Percentiles rank a stretch among this genome's conserved stretches.
Conservation (phyloP, 2,329 filamentous ascomycete species). For the Ilyonectria robusta region DNA sequence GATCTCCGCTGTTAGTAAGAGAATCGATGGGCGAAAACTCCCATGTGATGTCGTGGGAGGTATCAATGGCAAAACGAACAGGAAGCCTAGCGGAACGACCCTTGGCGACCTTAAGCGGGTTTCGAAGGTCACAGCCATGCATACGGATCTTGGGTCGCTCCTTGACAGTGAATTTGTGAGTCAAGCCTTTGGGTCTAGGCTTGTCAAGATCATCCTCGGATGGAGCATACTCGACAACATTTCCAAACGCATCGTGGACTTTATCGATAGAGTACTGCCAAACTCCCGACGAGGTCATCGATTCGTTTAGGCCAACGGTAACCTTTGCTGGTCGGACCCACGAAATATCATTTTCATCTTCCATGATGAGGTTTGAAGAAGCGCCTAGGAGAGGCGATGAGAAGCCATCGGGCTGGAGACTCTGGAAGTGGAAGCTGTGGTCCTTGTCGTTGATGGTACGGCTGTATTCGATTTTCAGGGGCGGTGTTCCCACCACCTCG, state of each 20-base stretch:
- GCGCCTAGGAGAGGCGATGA: constrained; percentile 81
- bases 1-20: constrained; percentile 78
- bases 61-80: constrained; percentile 77
- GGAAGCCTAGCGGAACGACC: constrained; percentile 79
- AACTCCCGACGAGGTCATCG: constrained; percentile 81
- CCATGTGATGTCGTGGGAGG: constrained; percentile 82
- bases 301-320: constrained; percentile 89
- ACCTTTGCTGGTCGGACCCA: constrained; percentile 87
- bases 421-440: constrained; percentile 90
- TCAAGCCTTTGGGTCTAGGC: constrained; percentile 73
- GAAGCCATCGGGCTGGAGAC: constrained; percentile 90
- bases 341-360: constrained; percentile 76
- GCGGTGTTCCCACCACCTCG: constrained; percentile 89
- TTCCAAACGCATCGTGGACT: constrained; percentile 91
- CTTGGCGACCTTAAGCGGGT: constrained; percentile 86
- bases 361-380: constrained; percentile 71
- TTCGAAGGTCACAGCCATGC: constrained; percentile 81
- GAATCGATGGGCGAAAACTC: constrained; percentile 83
- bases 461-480: constrained; percentile 93
- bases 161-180: constrained; percentile 86
- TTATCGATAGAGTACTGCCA: constrained; percentile 95
- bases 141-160: constrained; percentile 85
- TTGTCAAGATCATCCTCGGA: constrained; percentile 79
- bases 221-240: constrained; percentile 81
- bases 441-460: constrained; percentile 88